Evolutionary conservation across 495 filamentous ascomycete genomes (phyloP), one percentile per base, ranked within the genome.

Genomic region (Aspergillus diversus): DNA sequence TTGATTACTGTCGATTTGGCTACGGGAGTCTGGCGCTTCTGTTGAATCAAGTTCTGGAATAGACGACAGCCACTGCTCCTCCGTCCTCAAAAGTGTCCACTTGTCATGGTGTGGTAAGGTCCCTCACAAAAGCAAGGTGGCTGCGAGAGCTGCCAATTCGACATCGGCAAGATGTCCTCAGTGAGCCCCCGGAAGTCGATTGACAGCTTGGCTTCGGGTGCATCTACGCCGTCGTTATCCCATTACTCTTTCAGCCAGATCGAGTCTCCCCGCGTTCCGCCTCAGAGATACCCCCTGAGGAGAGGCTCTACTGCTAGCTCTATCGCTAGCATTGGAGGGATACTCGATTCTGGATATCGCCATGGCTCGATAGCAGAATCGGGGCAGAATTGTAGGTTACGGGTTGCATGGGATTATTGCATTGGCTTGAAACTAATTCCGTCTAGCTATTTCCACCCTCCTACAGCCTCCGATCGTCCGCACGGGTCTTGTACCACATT

Each of bases 381-480:
- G 5, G 87, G 88, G 7, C 89, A 92, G 64, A 97, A 97, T 85
- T 92, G 88, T 90, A 70, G 47, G 78, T 69, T 33, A 4, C 5
- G 1, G 27, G 11, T 7, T 3, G 27, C 8, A 1, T 17, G 0
- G 21, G 16, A 17, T 11, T 5, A 39, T 37, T 34, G 5, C 17
- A 47, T 31, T 17, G 32, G 4, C 15, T 9, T 33, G 52, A 53
- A 50, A 69, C 32, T 61, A 37, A 66, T 61, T 31, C 56, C 53
- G 5, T 13, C 6, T 69, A 92, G 91, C 95, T 61, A 98, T 99
- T 69, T 97, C 95, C 31, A 95, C 90, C 4, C 84, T 99, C 13
- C 83, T 98, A 17, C 93, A 97, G 70, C 87, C 92, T 16, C 93
- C 96, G 0, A 95, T 95, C 62, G 84, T 94, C 32, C 91, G 96